Base-by-base conservation (phyloP, 805 yeast genomes). In the Diddensiella caesifluorescens region DNA sequence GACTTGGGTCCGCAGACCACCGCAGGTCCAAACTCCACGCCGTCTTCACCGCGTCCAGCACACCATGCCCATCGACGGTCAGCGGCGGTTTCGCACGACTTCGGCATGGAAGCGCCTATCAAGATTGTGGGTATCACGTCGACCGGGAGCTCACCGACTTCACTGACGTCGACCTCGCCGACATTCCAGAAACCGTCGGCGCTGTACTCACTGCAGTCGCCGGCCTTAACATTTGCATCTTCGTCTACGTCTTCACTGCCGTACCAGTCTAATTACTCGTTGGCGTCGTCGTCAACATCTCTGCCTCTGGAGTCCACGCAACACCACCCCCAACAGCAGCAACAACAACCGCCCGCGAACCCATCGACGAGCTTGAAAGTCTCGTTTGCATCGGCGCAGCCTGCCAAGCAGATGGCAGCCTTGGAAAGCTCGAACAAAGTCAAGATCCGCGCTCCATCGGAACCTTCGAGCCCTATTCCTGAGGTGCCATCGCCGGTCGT, bases 41-140 rank as follows among this genome's bases (percentile, higher is more conserved):
- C 45, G 7, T 35, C 48, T 25, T 22, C 37, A 18, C 36, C 40
- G 20, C 38, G 43, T 12, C 32, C 28, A 5, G 35, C 35, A 19
- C 36, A 42, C 22, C 95, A 87, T 62, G 75, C 84, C 34, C 95
- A 87, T 55, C 75, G 85, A 54, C 67, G 95, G 39, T 86, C 95
- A 0, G 88, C 90, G 18, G 95, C 95, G 0, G 80, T 87, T 4
- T 83, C 92, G 5, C 92, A 92, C 3, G 95, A 87, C 58, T 83
- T 85, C 57, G 92, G 83, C 52, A 51, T 44, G 33, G 54, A 51
- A 10, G 22, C 15, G 32, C 21, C 35, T 7, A 13, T 16, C 13
- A 35, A 20, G 16, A n/a, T 35, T 21, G n/a, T n/a, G n/a, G n/a
- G n/a, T n/a, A n/a, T n/a, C n/a, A n/a, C n/a, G n/a, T 32, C 41